These are phyloP conservation scores for Rhytidhysteron rufulum DNA, from an alignment of 2,329 filamentous ascomycete genomes.

Conservation along the genomic window DNA sequence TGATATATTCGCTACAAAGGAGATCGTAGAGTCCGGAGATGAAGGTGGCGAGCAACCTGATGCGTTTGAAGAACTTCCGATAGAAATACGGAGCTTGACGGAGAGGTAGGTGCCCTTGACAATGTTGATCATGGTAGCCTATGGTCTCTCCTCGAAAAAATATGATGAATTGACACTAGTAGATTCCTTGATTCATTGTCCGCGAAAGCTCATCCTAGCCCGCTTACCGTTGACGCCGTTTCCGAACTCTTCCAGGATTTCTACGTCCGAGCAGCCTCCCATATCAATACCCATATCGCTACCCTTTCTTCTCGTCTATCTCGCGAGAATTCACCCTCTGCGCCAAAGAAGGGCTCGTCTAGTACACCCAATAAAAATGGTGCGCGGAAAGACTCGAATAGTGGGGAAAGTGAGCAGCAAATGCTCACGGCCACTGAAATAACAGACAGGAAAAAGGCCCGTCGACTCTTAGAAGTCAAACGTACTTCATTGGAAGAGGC, in stretches of 20 bases:
- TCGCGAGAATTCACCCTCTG: slow-evolving; percentile 54
- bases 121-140: too few species aligned
- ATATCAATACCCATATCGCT: slow-evolving; percentile 83
- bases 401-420: slow-evolving; percentile 59
- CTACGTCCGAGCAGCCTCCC: slow-evolving; percentile 73
- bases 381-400: slow-evolving; percentile 29
- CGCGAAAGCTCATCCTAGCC: slow-evolving; percentile 79
- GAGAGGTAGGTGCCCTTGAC: slow-evolving; percentile 73
- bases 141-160: too few species aligned
- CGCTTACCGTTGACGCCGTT: slow-evolving; percentile 77
- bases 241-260: slow-evolving; percentile 93
- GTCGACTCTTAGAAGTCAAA: slow-evolving; percentile 75
- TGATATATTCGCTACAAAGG: slow-evolving; percentile 41
- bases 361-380: slow-evolving; percentile 37
- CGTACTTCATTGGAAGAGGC: slow-evolving; percentile 78
- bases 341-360: slow-evolving; percentile 40
- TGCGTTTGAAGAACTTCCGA: slow-evolving; percentile 83
- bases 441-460: slow-evolving; percentile 70
- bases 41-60: slow-evolving; percentile 48
- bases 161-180: too few species aligned
- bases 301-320: slow-evolving; percentile 71
- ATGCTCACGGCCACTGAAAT: slow-evolving; percentile 91
- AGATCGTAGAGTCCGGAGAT: slow-evolving; percentile 15
- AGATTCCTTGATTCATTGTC: slow-evolving; percentile 90
- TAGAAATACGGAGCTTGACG: slow-evolving; percentile 85